These are phyloP conservation scores for Clonostachys rosea DNA, from an alignment of 2,329 filamentous ascomycete genomes.

Conservation along the genomic window DNA sequence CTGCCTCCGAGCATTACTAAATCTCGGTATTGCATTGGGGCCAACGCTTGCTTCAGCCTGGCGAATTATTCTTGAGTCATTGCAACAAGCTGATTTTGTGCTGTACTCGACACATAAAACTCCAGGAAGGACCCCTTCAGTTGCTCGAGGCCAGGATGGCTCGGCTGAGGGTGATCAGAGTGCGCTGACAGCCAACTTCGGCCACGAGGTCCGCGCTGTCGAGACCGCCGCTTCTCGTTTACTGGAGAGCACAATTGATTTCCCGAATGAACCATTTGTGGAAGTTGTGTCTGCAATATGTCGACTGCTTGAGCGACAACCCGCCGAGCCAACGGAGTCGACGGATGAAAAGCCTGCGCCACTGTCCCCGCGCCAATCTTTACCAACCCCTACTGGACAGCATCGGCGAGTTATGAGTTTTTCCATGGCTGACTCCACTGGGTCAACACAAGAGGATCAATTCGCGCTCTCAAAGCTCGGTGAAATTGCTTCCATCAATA, in stretches of 20 bases:
- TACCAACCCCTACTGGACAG: slow-evolving; percentile 30
- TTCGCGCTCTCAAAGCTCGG: slow-evolving; percentile 71
- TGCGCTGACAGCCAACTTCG: slow-evolving; percentile 61
- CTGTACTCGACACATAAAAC: slow-evolving; percentile 61
- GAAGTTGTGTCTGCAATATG: slow-evolving; percentile 75
- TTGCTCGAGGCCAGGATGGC: slow-evolving; percentile 34
- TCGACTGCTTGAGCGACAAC: slow-evolving; percentile 52
- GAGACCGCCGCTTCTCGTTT: slow-evolving; percentile 82
- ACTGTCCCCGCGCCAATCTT: slow-evolving; percentile 17
- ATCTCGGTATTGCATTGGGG: slow-evolving; percentile 89
- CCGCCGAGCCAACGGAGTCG: slow-evolving; percentile 11
- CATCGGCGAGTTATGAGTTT: slow-evolving; percentile 43
- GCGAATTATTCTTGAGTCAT: slow-evolving; percentile 85
- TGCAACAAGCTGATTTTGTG: slow-evolving; percentile 90
- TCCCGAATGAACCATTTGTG: slow-evolving; percentile 76
- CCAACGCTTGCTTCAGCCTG: slow-evolving; percentile 82
- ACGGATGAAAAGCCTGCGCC: slow-evolving; percentile 5
- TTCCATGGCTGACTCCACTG: slow-evolving; percentile 35
- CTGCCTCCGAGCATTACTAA: slow-evolving; percentile 86
- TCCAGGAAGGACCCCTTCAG: slow-evolving; percentile 44
- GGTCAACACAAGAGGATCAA: slow-evolving; percentile 56
- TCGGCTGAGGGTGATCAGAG: slow-evolving; percentile 45
- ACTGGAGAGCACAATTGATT: slow-evolving; percentile 89
- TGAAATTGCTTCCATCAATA: slow-evolving; percentile 69
- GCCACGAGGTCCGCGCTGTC: slow-evolving; percentile 78